These are phyloP conservation scores for Exophiala sideris DNA, from an alignment of 2,329 filamentous ascomycete species.

Conservation along the genomic window DNA sequence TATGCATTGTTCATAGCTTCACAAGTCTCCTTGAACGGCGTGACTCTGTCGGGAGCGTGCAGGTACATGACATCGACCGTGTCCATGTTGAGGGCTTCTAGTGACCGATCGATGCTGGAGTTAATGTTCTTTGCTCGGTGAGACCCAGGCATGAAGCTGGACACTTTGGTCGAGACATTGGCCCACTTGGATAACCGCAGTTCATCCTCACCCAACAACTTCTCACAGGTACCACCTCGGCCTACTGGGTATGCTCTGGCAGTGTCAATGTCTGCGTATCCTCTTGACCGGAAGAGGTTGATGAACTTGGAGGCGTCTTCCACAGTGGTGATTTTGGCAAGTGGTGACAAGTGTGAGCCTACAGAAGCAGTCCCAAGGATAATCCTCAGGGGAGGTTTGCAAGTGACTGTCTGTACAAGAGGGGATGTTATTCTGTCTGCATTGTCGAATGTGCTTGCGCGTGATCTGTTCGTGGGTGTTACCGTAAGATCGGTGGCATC, in stretches of 20 bases:
- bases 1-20: constrained; percentile 43
- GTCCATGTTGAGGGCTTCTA: constrained; percentile 29
- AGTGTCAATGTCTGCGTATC: constrained; percentile 31
- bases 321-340: constrained; percentile 30
- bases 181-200: constrained; percentile 27
- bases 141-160: constrained; percentile 29
- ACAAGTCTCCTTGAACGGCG: constrained; percentile 41
- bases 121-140: constrained; percentile 30
- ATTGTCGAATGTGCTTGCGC: constrained; percentile 27
- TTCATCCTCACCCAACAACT: constrained; percentile 28
- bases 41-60: constrained; percentile 46
- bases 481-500: constrained; percentile 28
- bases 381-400: constrained; percentile 28
- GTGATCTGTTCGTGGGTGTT: constrained; percentile 26
- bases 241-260: constrained; percentile 31
- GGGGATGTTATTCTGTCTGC: constrained; percentile 18
- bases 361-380: constrained; percentile 31
- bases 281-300: constrained; percentile 26
- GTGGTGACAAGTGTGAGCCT: constrained; percentile 27
- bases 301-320: constrained; percentile 28
- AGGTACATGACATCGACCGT: constrained; percentile 38
- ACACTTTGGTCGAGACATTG: constrained; percentile 30
- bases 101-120: constrained; percentile 28
- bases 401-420: constrained; percentile 17
- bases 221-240: constrained; percentile 30